phyloP scores from a whole-genome alignment of 768 basidiomycete species.

The Rhizopogon vesiculosus region DNA sequence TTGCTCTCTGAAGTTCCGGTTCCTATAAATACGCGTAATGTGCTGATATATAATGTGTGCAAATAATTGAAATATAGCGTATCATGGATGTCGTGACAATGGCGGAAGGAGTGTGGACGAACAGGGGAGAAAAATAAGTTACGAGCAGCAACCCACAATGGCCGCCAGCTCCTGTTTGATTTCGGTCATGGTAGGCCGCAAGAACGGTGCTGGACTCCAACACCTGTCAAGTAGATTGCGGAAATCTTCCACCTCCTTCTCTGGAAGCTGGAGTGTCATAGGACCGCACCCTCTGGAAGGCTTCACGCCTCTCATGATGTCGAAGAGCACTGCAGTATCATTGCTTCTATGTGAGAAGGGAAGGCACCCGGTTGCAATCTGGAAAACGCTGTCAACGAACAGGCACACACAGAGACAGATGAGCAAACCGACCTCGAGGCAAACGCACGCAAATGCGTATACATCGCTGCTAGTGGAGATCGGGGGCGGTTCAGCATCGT shows the following conservation, averaged over 20 bases:
- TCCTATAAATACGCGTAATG: background rate
- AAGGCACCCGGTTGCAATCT: conserved; percentile 48
- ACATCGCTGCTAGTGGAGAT: conserved; percentile 53
- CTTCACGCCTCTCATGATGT: conserved; percentile 47
- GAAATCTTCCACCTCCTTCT: conserved; percentile 29
- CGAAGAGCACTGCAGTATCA: conserved; percentile 51
- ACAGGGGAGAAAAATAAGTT: background rate
- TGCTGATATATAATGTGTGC: background rate
- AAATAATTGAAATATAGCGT: background rate
- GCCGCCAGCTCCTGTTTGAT: conserved; percentile 16
- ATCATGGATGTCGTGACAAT: conserved; percentile 1
- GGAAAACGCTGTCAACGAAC: background rate
- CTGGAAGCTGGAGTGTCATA: conserved; percentile 11
- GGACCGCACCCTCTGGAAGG: conserved; percentile 33
- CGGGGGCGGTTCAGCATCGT: conserved; percentile 32
- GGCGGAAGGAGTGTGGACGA: background rate
- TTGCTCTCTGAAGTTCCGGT: background rate
- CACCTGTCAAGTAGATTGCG: conserved; percentile 43
- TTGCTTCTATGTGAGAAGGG: conserved; percentile 52
- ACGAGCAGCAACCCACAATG: conserved; percentile 5
- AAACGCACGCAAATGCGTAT: conserved; percentile 57
- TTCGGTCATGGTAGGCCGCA: conserved; percentile 41
- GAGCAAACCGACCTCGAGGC: conserved; percentile 45
- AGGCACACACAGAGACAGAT: background rate
- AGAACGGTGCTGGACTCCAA: conserved; percentile 34